Base-by-base conservation (phyloP, 2,329 filamentous ascomycete genomes). In the Coniella vitis region DNA sequence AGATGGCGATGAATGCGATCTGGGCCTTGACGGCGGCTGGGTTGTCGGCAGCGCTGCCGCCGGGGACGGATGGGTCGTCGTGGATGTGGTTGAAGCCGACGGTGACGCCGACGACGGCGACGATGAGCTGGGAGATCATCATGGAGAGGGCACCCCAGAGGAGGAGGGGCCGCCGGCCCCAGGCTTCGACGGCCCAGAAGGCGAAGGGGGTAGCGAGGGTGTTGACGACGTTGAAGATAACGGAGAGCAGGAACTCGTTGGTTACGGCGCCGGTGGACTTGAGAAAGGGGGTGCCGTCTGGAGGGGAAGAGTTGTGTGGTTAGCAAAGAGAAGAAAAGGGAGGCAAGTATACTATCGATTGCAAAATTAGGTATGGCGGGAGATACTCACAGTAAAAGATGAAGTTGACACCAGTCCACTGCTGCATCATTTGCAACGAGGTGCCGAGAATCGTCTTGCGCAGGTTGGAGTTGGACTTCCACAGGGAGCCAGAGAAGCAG, bases 181-280 rank as follows among this genome's bases (percentile, higher is more conserved):
- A 71, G 57, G 71, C 76, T 69, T 90, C 86, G 53, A 89, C 78
- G 17, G 79, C 78, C 64, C 73, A 86, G 74, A 90, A 88, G 17
- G 84, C 85, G 58, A 87, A 63, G 0, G 84, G 84, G 0, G 86
- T 89, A 13, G 81, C 83, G 65, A 72, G 70, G 46, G 88, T 84
- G 65, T 89, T 89, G 69, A 89, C 83, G n/a, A 87, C 72, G 44
- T 83, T 87, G 56, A 83, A 86, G 67, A 89, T 79, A 58, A 89
- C 71, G 48, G 77, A 80, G 63, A 87, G 83, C 58, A 87, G 66
- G 73, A 89, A 90, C 17, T 79, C 74, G 68, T 88, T 82, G 22
- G 21, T 13, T 2, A 41, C 38, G n/a, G 38, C 38, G 22, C 38
- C 38, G n/a, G 38, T 41, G 8, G 38, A 31, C 59, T 79, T 70